Base-by-base conservation (phyloP, 768 basidiomycete genomes). In the Tricholoma sp. region DNA sequence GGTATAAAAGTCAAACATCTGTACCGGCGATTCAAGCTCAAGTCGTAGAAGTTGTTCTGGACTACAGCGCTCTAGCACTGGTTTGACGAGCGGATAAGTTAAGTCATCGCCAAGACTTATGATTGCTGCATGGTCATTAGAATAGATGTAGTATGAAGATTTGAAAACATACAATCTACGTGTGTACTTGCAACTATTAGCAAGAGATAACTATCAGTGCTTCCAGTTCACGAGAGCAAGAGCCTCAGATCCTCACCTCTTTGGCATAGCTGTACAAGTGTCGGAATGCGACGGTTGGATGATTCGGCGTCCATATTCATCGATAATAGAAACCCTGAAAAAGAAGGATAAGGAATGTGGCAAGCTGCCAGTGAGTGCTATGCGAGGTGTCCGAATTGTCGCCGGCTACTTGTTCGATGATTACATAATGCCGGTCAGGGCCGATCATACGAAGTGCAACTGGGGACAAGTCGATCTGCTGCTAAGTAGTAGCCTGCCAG, bases 11-110 rank as follows among this genome's bases (percentile, higher is more conserved):
- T 52, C 49, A 37, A 50, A 42, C 9, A 73, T 28, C 29, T 83
- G 65, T 65, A 89, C 91, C 51, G 88, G 86, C 42, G 88, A 86
- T 50, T 80, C 73, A 61, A 81, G 74, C 71, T 94, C 91, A 58
- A 93, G 68, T 59, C 81, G 75, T 55, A 80, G 72, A 24, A 94
- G 79, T 58, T 86, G 85, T 57, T 90, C 87, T 59, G 83, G 78
- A 55, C 79, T 78, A 70, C 89, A 91, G 62, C 80, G 80, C 64
- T 87, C 83, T 57, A 94, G 75, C 44, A 94, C 83, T 44, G 90
- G 91, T 65, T 79, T 81, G 59, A 88, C 79, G 51, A 91, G 75
- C 44, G 78, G 74, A 68, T 82, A 88, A 56, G 80, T 81, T 62
- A 89, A 58, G 50, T 79, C 78, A 59, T 81, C 77, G 12, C 88